phyloP scores from a whole-genome alignment of 352 stramenopile genomes.

The Globisporangium nagaii region DNA sequence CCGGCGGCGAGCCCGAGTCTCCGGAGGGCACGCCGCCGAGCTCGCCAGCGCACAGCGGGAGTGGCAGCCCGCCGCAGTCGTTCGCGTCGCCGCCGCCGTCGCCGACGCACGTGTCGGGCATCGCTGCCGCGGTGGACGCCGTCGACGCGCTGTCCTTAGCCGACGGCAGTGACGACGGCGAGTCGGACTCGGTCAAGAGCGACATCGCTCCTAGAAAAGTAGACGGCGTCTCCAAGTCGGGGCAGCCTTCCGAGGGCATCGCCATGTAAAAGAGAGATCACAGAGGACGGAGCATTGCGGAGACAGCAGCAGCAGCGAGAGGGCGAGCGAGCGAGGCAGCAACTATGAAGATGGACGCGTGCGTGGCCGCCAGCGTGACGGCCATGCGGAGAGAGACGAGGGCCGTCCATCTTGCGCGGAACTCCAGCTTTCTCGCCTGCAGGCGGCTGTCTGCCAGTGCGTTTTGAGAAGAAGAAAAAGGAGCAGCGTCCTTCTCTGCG shows the following conservation, averaged over 20 bases:
- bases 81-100: conserved; percentile 39
- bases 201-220: conserved; percentile 73
- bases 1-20: conserved; percentile 11
- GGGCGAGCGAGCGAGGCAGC: not conserved
- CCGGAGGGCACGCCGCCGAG: conserved; percentile 32
- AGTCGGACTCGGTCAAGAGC: conserved; percentile 73
- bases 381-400: too few species aligned
- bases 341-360: not conserved
- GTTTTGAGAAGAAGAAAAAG: not conserved
- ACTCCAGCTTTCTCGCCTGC: not conserved
- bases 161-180: conserved; percentile 38
- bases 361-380: too few species aligned
- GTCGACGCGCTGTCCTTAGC: conserved; percentile 32
- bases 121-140: conserved; percentile 1
- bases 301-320: conserved; percentile 12
- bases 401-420: not conserved
- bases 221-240: conserved; percentile 40
- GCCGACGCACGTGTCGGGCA: conserved; percentile 24
- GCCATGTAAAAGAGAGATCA: conserved; percentile 47
- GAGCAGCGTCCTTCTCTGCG: too few species aligned
- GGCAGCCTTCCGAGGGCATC: conserved; percentile 55
- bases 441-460: not conserved
- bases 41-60: conserved; percentile 26
- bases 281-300: too few species aligned
- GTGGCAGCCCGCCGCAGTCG: conserved; percentile 20